Base-by-base conservation (phyloP, 495 filamentous ascomycete species). In the Cercophora scortea region DNA sequence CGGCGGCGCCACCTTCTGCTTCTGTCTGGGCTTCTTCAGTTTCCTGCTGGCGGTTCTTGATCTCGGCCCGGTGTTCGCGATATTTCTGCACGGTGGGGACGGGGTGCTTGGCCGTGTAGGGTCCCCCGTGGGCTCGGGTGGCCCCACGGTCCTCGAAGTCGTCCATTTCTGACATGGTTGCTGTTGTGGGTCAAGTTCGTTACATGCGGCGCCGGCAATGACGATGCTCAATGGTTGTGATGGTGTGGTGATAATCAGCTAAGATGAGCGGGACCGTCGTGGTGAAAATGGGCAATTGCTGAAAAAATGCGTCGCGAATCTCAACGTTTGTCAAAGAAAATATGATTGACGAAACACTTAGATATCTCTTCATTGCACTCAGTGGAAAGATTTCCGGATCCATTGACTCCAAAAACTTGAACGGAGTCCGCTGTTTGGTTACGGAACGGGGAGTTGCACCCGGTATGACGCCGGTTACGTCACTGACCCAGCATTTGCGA, bases 31-130 rank as follows among this genome's bases (percentile, higher is more conserved):
- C 63, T 48, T 62, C 66, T n/a, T 75, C 66, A 8, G 71, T 64
- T 44, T 73, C 58, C 16, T 70, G 63, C 12, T 72, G 71, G 32
- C 64, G 65, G 16, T 69, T 50, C 49, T 73, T 64, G 16, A 79
- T 68, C 51, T 80, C 64, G 41, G 71, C 65, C 46, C 77, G 75
- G 47, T 78, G 76, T 47, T 83, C 71, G n/a, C 73, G 71, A 58
- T 86, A 87, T 5, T 69, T 66, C 58, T 80, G 72, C n/a, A 86
- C 67, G 15, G 81, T 86, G 13, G 83, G 83, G 25, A 87, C 75
- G 0, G 77, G 78, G 56, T 86, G 79, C 47, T 74, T 72, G 5
- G 70, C 64, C 10, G 68, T 78, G 61, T 84, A 82, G 9, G 80
- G 77, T 8, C 72, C 68, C 32, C 67, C 68, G 50, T 80, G 72